Evolutionary conservation across 1,284 basidiomycete genomes (phyloP).

Genomic region (Meira miltonrushii): DNA sequence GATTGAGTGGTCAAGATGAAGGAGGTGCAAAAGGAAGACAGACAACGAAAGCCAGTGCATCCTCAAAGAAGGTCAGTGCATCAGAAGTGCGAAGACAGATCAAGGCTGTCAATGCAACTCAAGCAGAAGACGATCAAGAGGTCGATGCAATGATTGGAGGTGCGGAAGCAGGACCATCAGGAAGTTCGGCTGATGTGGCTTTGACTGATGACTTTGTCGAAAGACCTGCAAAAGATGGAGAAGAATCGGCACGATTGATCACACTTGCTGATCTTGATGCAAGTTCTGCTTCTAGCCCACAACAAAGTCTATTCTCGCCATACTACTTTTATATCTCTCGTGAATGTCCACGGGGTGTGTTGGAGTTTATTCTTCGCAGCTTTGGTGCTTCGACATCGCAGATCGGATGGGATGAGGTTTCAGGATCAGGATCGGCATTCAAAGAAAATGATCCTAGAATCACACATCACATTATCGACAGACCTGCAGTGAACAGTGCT

Average conservation of each 20-base stretch:
- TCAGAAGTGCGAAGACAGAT: constrained; percentile 58
- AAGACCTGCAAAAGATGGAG: constrained; percentile 60
- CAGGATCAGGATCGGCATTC: constrained; percentile 76
- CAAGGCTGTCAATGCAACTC: constrained; percentile 54
- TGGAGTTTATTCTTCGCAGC: constrained; percentile 89
- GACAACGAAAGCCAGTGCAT: constrained; percentile 10
- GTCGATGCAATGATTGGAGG: constrained; percentile 18
- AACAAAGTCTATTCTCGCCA: constrained; percentile 65
- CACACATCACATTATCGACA: constrained; percentile 93
- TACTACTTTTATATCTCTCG: constrained; percentile 93
- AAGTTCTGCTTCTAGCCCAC: constrained; percentile 22
- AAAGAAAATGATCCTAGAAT: constrained; percentile 64
- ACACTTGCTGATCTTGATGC: constrained; percentile 65
- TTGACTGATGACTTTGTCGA: constrained; percentile 36
- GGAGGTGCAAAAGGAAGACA: constrained; percentile 10
- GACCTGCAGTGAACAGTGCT: constrained; percentile 59
- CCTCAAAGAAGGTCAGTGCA: constrained; percentile 55
- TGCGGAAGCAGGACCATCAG: constrained; percentile 11
- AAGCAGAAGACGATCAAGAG: constrained; percentile 41
- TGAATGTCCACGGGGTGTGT: constrained; percentile 83
- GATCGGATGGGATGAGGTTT: constrained; percentile 76
- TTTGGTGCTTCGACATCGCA: constrained; percentile 68
- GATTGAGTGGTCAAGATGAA: constrained; percentile 28
- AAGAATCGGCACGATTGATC: constrained; percentile 61
- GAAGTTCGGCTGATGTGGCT: constrained; percentile 10